Conservation (phyloP, 1,284 basidiomycete genomes). For the Agroathelia rolfsii region DNA sequence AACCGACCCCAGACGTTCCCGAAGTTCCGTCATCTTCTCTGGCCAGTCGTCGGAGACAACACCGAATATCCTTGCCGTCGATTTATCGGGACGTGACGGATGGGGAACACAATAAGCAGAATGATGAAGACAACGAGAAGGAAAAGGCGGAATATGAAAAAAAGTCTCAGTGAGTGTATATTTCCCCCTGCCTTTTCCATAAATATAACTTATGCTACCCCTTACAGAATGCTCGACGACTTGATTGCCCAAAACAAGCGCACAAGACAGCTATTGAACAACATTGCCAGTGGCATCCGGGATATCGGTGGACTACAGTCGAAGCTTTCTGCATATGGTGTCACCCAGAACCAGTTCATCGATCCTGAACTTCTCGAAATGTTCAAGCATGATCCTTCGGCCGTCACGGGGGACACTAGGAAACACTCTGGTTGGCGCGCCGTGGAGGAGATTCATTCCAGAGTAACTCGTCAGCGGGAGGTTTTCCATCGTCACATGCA, state of each 20-base stretch:
- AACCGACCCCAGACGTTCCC: not conserved
- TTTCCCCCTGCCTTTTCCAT: conserved; percentile 6
- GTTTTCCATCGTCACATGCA: too few species aligned
- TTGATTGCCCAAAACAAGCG: conserved; percentile 48
- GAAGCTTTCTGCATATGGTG: conserved; percentile 33
- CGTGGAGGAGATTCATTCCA: conserved; percentile 60
- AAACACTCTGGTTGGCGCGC: conserved; percentile 50
- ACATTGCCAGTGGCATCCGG: conserved; percentile 45
- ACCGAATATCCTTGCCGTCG: conserved; percentile 17
- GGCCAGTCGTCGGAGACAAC: conserved; percentile 16
- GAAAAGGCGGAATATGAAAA: conserved; percentile 46
- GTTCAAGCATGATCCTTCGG: conserved; percentile 63
- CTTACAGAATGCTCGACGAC: conserved; percentile 45
- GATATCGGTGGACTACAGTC: conserved; percentile 55
- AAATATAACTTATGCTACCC: conserved; percentile 4
- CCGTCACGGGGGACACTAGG: conserved; percentile 53
- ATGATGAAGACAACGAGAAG: conserved; percentile 37
- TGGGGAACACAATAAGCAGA: conserved; percentile 26
- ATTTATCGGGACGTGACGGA: conserved; percentile 9
- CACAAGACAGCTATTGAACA: conserved; percentile 55
- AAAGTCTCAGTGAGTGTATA: conserved; percentile 48
- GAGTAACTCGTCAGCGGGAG: conserved; percentile 47
- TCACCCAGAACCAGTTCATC: conserved; percentile 36
- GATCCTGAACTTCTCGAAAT: conserved; percentile 53
- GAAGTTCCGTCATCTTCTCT: conserved; percentile 6